Percentiles rank a stretch among this genome's conserved stretches.
phyloP scores from a whole-genome alignment of 352 stramenopile species.

The Globisporangium mamillatum region DNA sequence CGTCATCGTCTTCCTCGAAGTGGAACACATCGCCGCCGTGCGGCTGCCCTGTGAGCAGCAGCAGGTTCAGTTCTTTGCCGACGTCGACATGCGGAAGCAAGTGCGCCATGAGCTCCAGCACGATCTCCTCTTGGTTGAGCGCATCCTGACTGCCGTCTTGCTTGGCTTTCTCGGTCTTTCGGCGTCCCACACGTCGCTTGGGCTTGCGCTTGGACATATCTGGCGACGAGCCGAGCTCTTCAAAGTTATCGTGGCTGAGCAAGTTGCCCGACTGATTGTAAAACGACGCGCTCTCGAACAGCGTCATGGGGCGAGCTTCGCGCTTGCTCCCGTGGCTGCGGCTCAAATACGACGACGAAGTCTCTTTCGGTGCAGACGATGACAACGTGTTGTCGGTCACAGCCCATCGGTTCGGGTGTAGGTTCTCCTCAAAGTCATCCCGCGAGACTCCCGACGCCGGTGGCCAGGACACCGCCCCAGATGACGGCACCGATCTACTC shows the following conservation, averaged over 20 bases:
- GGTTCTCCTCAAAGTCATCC: slow-evolving; percentile 32
- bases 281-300: slow-evolving; percentile 77
- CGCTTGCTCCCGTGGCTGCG: slow-evolving; percentile 35
- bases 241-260: slow-evolving; percentile 71
- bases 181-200: slow-evolving; percentile 64
- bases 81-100: slow-evolving; percentile 70
- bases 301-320: slow-evolving; percentile 59
- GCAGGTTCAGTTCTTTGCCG: slow-evolving; percentile 75
- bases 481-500: slow-evolving; percentile 44
- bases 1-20: slow-evolving; percentile 58
- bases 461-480: slow-evolving; percentile 48
- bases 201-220: slow-evolving; percentile 30
- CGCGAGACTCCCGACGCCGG: slow-evolving; percentile 20
- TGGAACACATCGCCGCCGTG: slow-evolving; percentile 58
- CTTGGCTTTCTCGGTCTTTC: slow-evolving; percentile 47
- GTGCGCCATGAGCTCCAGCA: slow-evolving; percentile 73
- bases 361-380: slow-evolving; percentile 33
- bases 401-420: slow-evolving; percentile 26
- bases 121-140: slow-evolving; percentile 56
- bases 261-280: slow-evolving; percentile 72
- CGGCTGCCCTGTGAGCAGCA: slow-evolving; percentile 46
- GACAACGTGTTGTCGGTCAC: slow-evolving; percentile 11
- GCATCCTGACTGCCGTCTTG: slow-evolving; percentile 27
- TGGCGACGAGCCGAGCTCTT: slow-evolving; percentile 57
- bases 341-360: slow-evolving; percentile 14